phyloP scores from a whole-genome alignment of 257 asterid genomes.

The Solanum gracilifrons region DNA sequence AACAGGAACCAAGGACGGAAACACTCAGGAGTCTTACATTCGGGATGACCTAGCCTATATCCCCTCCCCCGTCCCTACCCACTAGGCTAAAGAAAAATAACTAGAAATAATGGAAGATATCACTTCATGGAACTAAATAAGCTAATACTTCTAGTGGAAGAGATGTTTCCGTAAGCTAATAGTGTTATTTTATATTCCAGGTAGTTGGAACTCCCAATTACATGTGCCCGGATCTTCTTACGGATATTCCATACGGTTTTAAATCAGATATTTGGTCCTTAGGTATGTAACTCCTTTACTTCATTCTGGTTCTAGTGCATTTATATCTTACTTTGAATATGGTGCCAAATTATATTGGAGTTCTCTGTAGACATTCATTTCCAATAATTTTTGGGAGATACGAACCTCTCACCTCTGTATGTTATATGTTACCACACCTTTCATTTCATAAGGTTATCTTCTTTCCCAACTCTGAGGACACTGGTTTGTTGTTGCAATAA shows the following conservation, averaged over 20 bases:
- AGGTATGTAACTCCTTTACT: conserved; percentile 35
- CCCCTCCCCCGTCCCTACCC: not conserved
- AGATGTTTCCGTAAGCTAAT: not conserved
- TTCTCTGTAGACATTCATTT: not conserved
- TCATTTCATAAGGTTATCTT: not conserved
- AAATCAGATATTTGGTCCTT: conserved; percentile 99
- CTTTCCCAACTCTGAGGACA: not conserved
- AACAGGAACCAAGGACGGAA: not conserved
- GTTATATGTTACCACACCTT: not conserved
- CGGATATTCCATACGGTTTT: conserved; percentile 96
- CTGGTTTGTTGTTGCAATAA: not conserved
- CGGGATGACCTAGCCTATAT: not conserved
- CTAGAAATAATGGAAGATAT: not conserved
- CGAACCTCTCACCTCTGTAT: not conserved
- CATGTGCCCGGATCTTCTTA: conserved; percentile 99
- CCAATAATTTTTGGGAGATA: not conserved
- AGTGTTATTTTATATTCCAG: conserved; percentile 21
- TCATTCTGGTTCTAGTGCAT: not conserved
- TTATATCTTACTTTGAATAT: not conserved
- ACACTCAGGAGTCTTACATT: not conserved
- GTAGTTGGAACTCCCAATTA: conserved; percentile 99
- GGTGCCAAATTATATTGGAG: not conserved
- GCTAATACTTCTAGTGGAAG: conserved; percentile 1
- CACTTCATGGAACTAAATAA: not conserved
- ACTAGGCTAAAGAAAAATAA: not conserved